Evolutionary conservation across 768 basidiomycete species (phyloP).

Genomic region (Grammothele lineata): DNA sequence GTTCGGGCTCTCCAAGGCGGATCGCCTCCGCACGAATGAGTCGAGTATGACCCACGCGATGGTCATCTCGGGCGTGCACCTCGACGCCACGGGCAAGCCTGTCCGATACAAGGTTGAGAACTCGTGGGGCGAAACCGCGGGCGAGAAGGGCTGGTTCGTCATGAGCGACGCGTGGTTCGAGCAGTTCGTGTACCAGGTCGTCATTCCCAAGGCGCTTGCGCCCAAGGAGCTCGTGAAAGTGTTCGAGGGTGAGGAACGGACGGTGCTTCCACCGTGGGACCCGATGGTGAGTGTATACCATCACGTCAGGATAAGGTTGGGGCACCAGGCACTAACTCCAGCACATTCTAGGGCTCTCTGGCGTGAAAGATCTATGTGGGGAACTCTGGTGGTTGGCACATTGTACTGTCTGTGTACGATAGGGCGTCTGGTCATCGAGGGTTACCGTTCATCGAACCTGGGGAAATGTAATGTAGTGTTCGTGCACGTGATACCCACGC

Average conservation of each 20-base stretch:
- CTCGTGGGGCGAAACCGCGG: constrained; percentile 77
- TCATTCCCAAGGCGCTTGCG: constrained; percentile 76
- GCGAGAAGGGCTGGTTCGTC: constrained; percentile 86
- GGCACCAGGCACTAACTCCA: no score
- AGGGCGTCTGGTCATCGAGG: no score
- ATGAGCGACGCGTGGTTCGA: constrained; percentile 95
- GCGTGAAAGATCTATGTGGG: no score
- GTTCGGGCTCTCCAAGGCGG: constrained; percentile 77
- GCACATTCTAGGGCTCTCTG: no score
- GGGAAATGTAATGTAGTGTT: no score
- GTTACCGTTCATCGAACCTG: no score
- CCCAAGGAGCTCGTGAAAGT: constrained; percentile 79
- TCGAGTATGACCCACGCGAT: constrained; percentile 94
- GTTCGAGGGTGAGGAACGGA: constrained; percentile 59
- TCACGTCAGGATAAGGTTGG: no score
- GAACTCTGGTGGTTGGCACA: no score
- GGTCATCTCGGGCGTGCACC: constrained; percentile 91
- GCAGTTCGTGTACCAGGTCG: constrained; percentile 93
- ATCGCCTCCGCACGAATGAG: constrained; percentile 78
- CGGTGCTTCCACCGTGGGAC: constrained; percentile 87
- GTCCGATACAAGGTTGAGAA: constrained; percentile 97
- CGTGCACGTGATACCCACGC: no score
- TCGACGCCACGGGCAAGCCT: constrained; percentile 70
- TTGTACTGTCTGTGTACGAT: no score
- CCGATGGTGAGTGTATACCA: constrained; percentile 69